These are phyloP conservation scores for Achlya hypogyna DNA, from an alignment of 352 stramenopile species.

Conservation along the genomic window DNA sequence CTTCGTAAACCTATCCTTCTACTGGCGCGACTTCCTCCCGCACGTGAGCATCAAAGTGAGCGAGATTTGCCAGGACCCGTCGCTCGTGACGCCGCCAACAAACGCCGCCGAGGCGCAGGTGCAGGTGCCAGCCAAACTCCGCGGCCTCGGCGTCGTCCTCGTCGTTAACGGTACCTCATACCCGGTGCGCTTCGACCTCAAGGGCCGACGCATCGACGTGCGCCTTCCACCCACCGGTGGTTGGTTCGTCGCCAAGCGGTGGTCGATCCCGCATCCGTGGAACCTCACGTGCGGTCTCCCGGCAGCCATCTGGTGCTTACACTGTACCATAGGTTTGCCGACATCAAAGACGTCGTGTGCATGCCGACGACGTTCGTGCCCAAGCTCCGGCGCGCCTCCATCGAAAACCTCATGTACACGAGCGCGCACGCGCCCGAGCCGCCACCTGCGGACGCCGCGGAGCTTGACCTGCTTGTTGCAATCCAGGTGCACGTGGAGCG, in stretches of 20 bases:
- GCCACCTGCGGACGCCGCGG: neutral
- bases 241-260: neutral
- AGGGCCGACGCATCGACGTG: conserved; percentile 1
- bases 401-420: neutral
- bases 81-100: neutral
- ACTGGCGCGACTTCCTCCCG: conserved; percentile 10
- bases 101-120: neutral
- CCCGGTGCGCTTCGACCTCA: conserved; percentile 7
- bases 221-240: neutral
- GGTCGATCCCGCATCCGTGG: conserved; percentile 8
- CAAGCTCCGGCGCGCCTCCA: neutral
- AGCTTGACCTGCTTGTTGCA: neutral
- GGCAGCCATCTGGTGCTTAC: neutral
- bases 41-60: neutral
- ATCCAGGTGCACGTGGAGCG: neutral
- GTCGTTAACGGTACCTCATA: neutral
- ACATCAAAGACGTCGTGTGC: conserved; percentile 6
- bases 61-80: conserved; percentile 13
- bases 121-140: neutral
- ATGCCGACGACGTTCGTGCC: neutral
- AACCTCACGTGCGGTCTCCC: conserved; percentile 1
- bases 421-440: neutral
- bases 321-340: conserved; percentile 1
- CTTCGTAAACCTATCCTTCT: neutral
- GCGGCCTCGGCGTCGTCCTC: neutral